A percentile compares a stretch with the other conserved stretches of the same genome.
Evolutionary conservation across 2,329 filamentous ascomycete species (phyloP).

Genomic region (Mollisiaceae sp.): DNA sequence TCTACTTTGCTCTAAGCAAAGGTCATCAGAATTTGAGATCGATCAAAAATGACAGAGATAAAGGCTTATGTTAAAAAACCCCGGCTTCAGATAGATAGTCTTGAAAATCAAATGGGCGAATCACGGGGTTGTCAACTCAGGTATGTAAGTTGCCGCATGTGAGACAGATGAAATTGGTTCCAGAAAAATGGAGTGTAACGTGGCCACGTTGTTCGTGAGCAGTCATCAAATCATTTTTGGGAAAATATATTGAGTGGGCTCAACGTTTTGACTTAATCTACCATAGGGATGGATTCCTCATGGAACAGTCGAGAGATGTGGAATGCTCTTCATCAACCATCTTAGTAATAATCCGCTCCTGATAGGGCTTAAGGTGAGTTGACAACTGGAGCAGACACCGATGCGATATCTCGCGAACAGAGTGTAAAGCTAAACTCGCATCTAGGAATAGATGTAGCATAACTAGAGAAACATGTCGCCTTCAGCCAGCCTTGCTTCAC

Average conservation of each 20-base stretch:
- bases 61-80: not conserved
- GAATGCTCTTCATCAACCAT: not conserved
- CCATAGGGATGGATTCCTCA: not conserved
- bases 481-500: not conserved
- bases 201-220: not conserved
- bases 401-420: not conserved
- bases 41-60: not conserved
- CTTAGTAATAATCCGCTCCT: not conserved
- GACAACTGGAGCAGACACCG: not conserved
- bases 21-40: not conserved
- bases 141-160: not conserved
- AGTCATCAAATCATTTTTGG: not conserved
- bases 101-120: not conserved
- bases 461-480: not conserved
- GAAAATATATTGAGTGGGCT: not conserved
- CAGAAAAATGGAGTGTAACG: slow-evolving; percentile 8
- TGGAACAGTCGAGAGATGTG: not conserved
- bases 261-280: not conserved
- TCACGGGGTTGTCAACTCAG: not conserved
- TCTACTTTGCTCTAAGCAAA: not conserved
- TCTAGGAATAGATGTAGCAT: not conserved
- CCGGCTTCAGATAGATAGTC: too few relatives aligned
- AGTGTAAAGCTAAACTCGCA: not conserved
- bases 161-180: not conserved
- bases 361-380: not conserved